Percentiles rank a stretch among this genome's conserved stretches.
Evolutionary conservation across 441 rosid genomes (phyloP).

Genomic region (Gossypium lobatum): DNA sequence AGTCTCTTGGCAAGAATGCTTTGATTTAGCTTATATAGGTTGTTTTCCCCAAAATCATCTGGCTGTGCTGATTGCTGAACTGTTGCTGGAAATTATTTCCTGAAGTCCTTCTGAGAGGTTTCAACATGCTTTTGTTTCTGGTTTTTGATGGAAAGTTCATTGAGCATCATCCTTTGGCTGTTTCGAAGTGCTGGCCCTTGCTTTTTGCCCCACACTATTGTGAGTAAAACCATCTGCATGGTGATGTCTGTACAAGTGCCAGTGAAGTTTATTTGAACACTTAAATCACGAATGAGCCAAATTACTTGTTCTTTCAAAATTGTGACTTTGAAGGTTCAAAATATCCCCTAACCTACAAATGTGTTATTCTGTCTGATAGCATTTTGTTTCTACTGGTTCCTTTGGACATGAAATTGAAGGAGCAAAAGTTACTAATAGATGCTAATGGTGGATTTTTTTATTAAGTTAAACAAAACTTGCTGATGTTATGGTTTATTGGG

Average conservation of each 20-base stretch:
- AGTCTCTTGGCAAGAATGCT: neutral
- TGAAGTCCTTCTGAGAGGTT: neutral
- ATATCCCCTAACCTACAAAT: neutral
- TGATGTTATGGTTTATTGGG: neutral
- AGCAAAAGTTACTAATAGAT: neutral
- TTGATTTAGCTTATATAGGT: neutral
- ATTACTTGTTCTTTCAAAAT: neutral
- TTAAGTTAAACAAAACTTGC: neutral
- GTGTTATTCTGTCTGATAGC: neutral
- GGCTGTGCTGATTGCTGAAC: neutral
- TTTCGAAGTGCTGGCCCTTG: neutral
- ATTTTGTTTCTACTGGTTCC: neutral
- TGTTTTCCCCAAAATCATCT: neutral
- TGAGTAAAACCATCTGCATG: neutral
- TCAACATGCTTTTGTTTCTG: neutral
- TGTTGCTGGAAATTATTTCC: neutral
- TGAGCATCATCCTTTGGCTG: neutral
- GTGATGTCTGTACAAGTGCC: neutral
- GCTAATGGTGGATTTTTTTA: neutral
- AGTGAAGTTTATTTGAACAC: neutral
- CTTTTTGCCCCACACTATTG: neutral
- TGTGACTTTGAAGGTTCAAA: neutral
- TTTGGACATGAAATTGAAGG: slow-evolving; percentile 1
- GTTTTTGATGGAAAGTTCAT: neutral
- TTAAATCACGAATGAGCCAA: neutral